These are phyloP conservation scores for Umbelopsis sp. DNA, from an alignment of 192 early-diverging fungal species.

Conservation along the genomic window DNA sequence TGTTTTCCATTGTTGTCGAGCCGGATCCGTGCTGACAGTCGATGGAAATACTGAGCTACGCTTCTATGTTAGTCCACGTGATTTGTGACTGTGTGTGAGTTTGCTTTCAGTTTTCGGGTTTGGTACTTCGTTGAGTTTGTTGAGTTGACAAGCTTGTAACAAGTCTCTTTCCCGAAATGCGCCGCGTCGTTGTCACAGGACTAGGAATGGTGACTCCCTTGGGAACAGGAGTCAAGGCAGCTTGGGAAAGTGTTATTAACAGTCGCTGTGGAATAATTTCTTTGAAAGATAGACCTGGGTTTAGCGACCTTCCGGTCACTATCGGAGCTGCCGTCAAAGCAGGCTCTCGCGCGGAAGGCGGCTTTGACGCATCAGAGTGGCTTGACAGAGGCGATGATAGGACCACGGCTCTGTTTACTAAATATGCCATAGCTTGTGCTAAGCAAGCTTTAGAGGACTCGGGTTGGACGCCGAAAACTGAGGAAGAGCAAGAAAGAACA, in stretches of 20 bases:
- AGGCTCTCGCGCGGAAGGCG: constrained; percentile 54
- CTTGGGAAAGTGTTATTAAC: constrained; percentile 75
- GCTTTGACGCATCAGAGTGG: constrained; percentile 76
- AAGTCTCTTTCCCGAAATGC: not conserved
- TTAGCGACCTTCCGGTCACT: constrained; percentile 71
- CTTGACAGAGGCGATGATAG: constrained; percentile 74
- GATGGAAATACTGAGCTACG: too few relatives aligned
- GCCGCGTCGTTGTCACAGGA: constrained; percentile 94
- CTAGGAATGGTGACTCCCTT: constrained; percentile 92
- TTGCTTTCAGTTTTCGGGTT: too few relatives aligned
- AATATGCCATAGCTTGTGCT: constrained; percentile 83
- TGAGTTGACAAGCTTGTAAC: not conserved
- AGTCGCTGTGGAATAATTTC: constrained; percentile 80
- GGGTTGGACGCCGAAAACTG: constrained; percentile 61
- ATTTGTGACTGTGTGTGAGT: too few relatives aligned
- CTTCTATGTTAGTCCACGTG: too few relatives aligned
- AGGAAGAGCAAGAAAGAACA: constrained; percentile 65
- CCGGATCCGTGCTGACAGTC: not conserved
- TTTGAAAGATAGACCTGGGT: constrained; percentile 50
- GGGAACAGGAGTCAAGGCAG: constrained; percentile 68
- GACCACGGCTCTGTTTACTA: constrained; percentile 82
- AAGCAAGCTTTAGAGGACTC: constrained; percentile 86
- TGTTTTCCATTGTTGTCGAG: not conserved
- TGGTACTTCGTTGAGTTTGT: too few relatives aligned
- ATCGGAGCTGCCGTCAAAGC: constrained; percentile 74